Evolutionary conservation across 139 green algal species (phyloP).

Genomic region (Choricystis sp.): DNA sequence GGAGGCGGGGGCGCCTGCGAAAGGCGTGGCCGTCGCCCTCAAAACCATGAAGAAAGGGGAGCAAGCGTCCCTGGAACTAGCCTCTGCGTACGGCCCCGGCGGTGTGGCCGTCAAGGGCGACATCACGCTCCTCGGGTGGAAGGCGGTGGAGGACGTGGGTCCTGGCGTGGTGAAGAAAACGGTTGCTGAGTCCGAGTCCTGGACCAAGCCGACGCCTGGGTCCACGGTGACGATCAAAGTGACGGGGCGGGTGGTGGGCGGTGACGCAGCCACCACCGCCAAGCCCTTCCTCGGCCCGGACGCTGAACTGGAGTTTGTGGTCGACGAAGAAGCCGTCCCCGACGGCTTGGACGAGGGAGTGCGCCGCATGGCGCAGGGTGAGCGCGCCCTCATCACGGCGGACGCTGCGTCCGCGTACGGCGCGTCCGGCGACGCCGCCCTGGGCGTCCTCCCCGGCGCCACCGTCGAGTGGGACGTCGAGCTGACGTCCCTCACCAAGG

Average conservation of each 20-base stretch:
- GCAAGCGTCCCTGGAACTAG: conserved; percentile 32
- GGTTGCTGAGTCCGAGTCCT: conserved; percentile 46
- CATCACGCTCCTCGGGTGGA: conserved; percentile 54
- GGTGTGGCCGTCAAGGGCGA: conserved; percentile 25
- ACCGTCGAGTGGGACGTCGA: conserved; percentile 42
- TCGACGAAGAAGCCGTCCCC: conserved; percentile 45
- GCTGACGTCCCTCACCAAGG: conserved; percentile 43
- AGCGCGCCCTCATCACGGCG: conserved; percentile 58
- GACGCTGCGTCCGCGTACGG: conserved; percentile 52
- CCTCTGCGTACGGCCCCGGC: conserved; percentile 22
- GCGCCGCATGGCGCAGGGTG: conserved; percentile 75
- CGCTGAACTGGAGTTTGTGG: conserved; percentile 40
- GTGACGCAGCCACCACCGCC: conserved; percentile 30
- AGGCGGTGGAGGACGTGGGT: conserved; percentile 33
- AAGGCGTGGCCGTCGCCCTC: conserved; percentile 23
- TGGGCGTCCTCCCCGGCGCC: conserved; percentile 27
- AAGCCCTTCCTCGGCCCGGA: conserved; percentile 40
- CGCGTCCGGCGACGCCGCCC: conserved; percentile 5
- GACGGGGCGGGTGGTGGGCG: conserved; percentile 9
- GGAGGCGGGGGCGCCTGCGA: conserved; percentile 4
- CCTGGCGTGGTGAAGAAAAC: conserved; percentile 57
- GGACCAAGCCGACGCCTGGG: conserved; percentile 49
- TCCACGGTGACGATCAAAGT: conserved; percentile 43
- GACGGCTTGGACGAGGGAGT: conserved; percentile 71
- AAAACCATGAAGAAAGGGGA: conserved; percentile 70